phyloP scores from a whole-genome alignment of 768 basidiomycete species.

The Coprinellus micaceus region DNA sequence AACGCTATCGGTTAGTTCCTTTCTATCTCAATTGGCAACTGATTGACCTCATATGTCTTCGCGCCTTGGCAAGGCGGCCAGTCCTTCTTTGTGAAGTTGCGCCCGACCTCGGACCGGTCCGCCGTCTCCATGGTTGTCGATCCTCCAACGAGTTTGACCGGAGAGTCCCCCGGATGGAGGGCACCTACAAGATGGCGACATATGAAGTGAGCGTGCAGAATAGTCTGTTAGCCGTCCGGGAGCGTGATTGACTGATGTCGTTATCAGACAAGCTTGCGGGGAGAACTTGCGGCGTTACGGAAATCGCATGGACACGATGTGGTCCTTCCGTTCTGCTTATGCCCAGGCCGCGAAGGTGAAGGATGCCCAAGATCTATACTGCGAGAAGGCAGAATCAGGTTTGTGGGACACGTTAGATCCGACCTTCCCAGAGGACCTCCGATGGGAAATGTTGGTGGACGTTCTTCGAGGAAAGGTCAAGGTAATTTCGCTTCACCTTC shows the following conservation, averaged over 20 bases:
- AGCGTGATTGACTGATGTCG: constrained; percentile 6
- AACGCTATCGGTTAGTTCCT: constrained; percentile 63
- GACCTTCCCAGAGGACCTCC: constrained; percentile 64
- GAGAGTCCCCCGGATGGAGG: constrained; percentile 32
- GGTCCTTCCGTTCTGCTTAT: constrained; percentile 79
- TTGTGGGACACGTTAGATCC: constrained; percentile 36
- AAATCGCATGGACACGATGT: constrained; percentile 74
- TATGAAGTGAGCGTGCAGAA: constrained; percentile 55
- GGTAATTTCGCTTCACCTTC: constrained; percentile 29
- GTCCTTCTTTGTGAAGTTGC: constrained; percentile 82
- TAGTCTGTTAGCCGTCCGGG: neutral
- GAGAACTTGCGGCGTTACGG: constrained; percentile 46
- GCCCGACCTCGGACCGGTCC: constrained; percentile 72
- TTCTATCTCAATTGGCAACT: neutral
- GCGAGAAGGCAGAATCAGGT: constrained; percentile 53
- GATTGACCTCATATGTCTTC: neutral
- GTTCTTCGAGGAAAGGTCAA: constrained; percentile 86
- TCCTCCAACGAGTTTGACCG: constrained; percentile 64
- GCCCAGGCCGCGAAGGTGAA: constrained; percentile 67
- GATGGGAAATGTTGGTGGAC: constrained; percentile 79
- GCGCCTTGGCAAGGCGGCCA: constrained; percentile 61
- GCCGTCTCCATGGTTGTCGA: constrained; percentile 82
- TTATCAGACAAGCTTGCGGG: constrained; percentile 58
- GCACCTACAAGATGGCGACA: constrained; percentile 67
- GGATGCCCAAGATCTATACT: constrained; percentile 68